Evolutionary conservation across 768 basidiomycete species (phyloP).

Genomic region (Tephrocybe rancida): DNA sequence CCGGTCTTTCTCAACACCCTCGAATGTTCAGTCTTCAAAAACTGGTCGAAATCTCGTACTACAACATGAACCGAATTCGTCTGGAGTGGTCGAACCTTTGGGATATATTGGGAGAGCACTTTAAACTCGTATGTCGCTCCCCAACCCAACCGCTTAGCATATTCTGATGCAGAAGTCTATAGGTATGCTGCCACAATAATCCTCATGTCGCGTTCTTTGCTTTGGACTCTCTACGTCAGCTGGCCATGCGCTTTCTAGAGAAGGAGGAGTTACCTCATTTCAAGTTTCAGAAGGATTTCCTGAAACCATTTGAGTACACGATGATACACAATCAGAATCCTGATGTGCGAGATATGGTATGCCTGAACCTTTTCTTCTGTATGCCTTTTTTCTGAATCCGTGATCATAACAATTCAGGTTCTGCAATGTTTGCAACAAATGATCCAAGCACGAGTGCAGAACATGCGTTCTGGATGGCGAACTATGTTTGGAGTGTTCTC

Average conservation of each 20-base stretch:
- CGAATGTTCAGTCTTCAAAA: slow-evolving; percentile 97
- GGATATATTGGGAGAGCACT: slow-evolving; percentile 98
- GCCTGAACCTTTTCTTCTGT: slow-evolving; percentile 5
- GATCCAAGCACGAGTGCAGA: slow-evolving; percentile 93
- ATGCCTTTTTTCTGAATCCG: background rate
- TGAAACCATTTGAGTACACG: slow-evolving; percentile 97
- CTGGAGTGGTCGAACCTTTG: slow-evolving; percentile 98
- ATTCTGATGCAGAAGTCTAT: slow-evolving; percentile 6
- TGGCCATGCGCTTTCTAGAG: slow-evolving; percentile 98
- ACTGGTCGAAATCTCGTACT: slow-evolving; percentile 98
- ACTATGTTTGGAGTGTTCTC: slow-evolving; percentile 99
- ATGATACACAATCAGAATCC: slow-evolving; percentile 97
- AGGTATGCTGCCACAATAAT: slow-evolving; percentile 99
- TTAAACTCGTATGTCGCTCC: slow-evolving; percentile 79
- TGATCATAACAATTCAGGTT: slow-evolving; percentile 58
- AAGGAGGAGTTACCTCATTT: slow-evolving; percentile 98
- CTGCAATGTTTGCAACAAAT: slow-evolving; percentile 98
- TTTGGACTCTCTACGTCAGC: slow-evolving; percentile 91
- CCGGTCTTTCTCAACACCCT: slow-evolving; percentile 91
- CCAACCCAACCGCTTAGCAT: background rate
- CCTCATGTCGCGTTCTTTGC: slow-evolving; percentile 97
- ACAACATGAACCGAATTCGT: slow-evolving; percentile 98
- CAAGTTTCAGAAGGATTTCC: slow-evolving; percentile 99
- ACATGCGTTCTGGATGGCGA: slow-evolving; percentile 97
- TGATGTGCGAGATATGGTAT: slow-evolving; percentile 94